Conservation (phyloP, 2,329 filamentous ascomycete species). For the Fusarium camptoceras region DNA sequence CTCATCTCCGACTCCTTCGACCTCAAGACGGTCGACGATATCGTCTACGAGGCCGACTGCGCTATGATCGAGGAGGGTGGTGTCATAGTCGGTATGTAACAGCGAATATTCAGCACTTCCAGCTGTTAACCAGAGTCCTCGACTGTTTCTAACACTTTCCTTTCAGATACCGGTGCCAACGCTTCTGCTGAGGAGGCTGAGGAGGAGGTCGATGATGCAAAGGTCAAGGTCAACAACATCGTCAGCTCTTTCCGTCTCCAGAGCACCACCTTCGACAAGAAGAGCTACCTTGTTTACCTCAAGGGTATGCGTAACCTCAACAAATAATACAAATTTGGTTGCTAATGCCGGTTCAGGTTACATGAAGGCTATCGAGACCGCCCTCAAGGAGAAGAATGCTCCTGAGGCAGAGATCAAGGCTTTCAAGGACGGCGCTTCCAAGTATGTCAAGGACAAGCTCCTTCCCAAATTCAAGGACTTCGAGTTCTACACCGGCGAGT, state of each 20-base stretch:
- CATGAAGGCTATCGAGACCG: slow-evolving; percentile 87
- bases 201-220: slow-evolving; percentile 77
- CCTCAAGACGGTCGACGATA: slow-evolving; percentile 80
- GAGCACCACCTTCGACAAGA: slow-evolving; percentile 86
- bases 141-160: slow-evolving; percentile 19
- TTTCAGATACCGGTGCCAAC: slow-evolving; percentile 88
- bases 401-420: slow-evolving; percentile 74
- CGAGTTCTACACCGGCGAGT: slow-evolving; percentile 93
- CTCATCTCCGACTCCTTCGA: slow-evolving; percentile 96
- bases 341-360: slow-evolving; percentile 68
- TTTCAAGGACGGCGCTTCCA: slow-evolving; percentile 82
- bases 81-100: slow-evolving; percentile 75
- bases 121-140: background rate
- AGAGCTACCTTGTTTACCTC: slow-evolving; percentile 82
- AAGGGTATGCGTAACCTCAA: slow-evolving; percentile 72
- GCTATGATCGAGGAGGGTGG: slow-evolving; percentile 84
- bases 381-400: slow-evolving; percentile 72
- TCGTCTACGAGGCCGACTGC: slow-evolving; percentile 92
- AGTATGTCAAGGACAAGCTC: slow-evolving; percentile 85
- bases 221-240: slow-evolving; percentile 88
- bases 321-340: background rate
- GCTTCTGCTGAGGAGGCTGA: slow-evolving; percentile 92
- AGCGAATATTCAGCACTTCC: background rate
- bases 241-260: slow-evolving; percentile 91
- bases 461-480: slow-evolving; percentile 92